phyloP scores from a whole-genome alignment of 257 asterid genomes.

The Fraxinus excelsior region DNA sequence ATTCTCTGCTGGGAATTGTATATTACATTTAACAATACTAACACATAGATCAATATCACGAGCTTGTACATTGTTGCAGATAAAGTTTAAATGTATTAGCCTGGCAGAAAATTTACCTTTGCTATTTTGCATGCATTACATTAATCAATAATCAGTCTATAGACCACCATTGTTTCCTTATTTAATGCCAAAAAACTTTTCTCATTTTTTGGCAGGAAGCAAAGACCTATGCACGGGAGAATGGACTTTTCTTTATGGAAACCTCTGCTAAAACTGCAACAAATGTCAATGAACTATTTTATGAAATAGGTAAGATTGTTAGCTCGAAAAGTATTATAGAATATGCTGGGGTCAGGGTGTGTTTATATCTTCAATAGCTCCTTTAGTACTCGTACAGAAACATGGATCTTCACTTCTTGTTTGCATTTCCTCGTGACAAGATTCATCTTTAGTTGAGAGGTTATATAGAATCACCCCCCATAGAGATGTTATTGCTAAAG shows the following conservation, averaged over 20 bases:
- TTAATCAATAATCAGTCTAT: neutral
- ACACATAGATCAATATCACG: neutral
- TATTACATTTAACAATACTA: neutral
- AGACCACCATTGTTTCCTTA: neutral
- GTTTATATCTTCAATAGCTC: neutral
- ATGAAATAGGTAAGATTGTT: conserved; percentile 52
- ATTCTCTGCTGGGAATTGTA: too few species aligned
- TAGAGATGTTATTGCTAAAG: neutral
- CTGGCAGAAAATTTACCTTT: too few species aligned
- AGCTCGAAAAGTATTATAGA: neutral
- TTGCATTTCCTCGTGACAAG: neutral
- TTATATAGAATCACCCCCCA: neutral
- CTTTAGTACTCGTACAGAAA: neutral
- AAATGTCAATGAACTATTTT: conserved; percentile 47
- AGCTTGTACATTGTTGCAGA: neutral
- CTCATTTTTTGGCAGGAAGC: conserved; percentile 51
- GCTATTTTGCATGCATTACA: neutral
- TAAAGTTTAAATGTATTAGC: neutral
- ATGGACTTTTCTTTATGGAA: conserved; percentile 73
- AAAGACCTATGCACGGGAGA: conserved; percentile 62
- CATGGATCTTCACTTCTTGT: neutral
- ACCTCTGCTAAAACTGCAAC: conserved; percentile 75
- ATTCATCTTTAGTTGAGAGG: neutral
- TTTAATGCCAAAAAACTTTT: neutral
- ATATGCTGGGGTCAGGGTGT: neutral